Conservation (phyloP, 768 basidiomycete species). For the Cytidiella melzeri region DNA sequence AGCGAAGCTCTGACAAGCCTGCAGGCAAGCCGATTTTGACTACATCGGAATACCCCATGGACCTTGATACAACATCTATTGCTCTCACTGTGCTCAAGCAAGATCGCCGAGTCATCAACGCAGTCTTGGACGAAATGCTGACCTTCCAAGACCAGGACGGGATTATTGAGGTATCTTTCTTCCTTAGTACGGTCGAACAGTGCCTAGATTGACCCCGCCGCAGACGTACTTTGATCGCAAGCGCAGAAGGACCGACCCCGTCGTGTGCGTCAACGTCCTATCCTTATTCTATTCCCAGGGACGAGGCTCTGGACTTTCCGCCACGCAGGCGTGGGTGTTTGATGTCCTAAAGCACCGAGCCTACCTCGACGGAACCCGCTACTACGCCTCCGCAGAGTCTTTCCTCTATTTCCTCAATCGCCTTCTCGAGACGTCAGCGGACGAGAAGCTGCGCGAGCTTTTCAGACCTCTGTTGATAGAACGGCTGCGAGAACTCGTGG, state of each 20-base stretch:
- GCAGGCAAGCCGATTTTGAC: constrained; percentile 34
- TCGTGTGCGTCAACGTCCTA: constrained; percentile 46
- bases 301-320: constrained; percentile 38
- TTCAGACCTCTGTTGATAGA: constrained; percentile 37
- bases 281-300: constrained; percentile 45
- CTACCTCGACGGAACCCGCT: constrained; percentile 49
- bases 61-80: constrained; percentile 53
- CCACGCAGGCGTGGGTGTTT: constrained; percentile 42
- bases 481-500: constrained; percentile 44
- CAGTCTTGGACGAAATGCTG: constrained; percentile 53
- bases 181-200: too few relatives aligned
- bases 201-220: too few relatives aligned
- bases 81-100: constrained; percentile 36
- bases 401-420: constrained; percentile 48
- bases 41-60: constrained; percentile 42
- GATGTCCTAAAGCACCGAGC: constrained; percentile 46
- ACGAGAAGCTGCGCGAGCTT: constrained; percentile 25
- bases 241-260: constrained; percentile 47
- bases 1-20: neutral
- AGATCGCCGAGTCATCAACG: constrained; percentile 26
- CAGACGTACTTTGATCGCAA: constrained; percentile 49
- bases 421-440: constrained; percentile 30
- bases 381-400: constrained; percentile 46
- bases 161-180: constrained; percentile 33
- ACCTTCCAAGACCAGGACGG: constrained; percentile 41